phyloP scores from a whole-genome alignment of 257 asterid species.

The Osmanthus fragrans region DNA sequence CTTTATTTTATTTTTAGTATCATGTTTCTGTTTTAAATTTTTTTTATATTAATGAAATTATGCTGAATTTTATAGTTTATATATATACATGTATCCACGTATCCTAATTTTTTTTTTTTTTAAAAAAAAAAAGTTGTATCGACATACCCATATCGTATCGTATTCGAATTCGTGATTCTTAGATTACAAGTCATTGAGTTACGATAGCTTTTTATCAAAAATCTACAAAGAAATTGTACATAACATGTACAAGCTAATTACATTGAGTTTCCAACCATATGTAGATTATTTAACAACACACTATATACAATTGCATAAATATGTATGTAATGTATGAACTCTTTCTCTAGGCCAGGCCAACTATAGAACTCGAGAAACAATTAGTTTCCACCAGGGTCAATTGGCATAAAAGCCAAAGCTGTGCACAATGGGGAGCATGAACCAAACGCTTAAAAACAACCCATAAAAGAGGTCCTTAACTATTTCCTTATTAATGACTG shows the following conservation, averaged over 20 bases:
- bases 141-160: too few relatives aligned
- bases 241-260: not conserved
- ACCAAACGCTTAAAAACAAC: not conserved
- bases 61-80: too few relatives aligned
- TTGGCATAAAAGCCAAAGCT: not conserved
- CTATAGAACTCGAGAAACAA: not conserved
- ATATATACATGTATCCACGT: too few relatives aligned
- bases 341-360: not conserved
- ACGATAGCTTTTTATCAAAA: not conserved
- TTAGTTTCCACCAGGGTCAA: not conserved
- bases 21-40: too few relatives aligned
- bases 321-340: not conserved
- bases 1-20: too few relatives aligned
- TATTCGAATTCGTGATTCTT: too few relatives aligned
- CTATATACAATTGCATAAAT: not conserved
- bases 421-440: not conserved
- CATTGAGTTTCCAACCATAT: not conserved
- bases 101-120: too few relatives aligned
- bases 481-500: not conserved
- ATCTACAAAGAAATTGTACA: not conserved
- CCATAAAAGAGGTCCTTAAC: not conserved
- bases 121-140: too few relatives aligned
- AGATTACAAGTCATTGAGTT: too few relatives aligned
- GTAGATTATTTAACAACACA: not conserved
- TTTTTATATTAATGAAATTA: too few relatives aligned